Percentiles rank a stretch among this genome's conserved stretches.
Evolutionary conservation across 1,284 basidiomycete species (phyloP).

Genomic region (Taiwanofungus camphoratus): DNA sequence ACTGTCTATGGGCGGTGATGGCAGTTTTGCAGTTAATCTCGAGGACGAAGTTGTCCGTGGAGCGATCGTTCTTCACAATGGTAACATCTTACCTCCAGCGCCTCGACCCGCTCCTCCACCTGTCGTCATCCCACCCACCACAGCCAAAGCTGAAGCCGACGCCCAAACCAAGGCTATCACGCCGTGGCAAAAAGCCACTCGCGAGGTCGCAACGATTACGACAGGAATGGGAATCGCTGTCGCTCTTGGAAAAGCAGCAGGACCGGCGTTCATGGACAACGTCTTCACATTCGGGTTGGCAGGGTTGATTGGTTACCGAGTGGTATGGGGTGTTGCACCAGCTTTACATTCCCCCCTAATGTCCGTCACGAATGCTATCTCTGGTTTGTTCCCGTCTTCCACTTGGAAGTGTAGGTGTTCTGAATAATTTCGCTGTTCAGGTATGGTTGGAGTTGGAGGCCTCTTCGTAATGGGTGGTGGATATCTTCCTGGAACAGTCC

Average conservation of each 20-base stretch:
- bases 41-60: constrained; percentile 81
- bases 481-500: constrained; percentile 73
- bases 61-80: constrained; percentile 69
- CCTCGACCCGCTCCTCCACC: constrained; percentile 62
- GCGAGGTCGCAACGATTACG: constrained; percentile 68
- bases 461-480: constrained; percentile 87
- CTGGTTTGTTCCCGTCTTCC: constrained; percentile 35
- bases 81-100: constrained; percentile 57
- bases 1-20: constrained; percentile 61
- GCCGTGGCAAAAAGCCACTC: constrained; percentile 75
- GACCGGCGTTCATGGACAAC: constrained; percentile 76
- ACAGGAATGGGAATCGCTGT: constrained; percentile 69
- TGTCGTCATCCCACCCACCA: constrained; percentile 41
- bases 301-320: constrained; percentile 78
- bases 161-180: constrained; percentile 57
- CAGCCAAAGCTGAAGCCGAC: constrained; percentile 46
- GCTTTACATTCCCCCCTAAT: constrained; percentile 80
- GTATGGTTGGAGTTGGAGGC: constrained; percentile 79
- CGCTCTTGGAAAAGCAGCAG: constrained; percentile 72
- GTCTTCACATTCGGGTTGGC: constrained; percentile 83
- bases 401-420: no score
- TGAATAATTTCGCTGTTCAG: constrained; percentile 19
- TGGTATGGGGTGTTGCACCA: constrained; percentile 83
- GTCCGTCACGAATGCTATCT: constrained; percentile 83
- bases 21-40: constrained; percentile 61